phyloP scores from a whole-genome alignment of 176 grass and related monocot genomes.

The Oryza longistaminata region DNA sequence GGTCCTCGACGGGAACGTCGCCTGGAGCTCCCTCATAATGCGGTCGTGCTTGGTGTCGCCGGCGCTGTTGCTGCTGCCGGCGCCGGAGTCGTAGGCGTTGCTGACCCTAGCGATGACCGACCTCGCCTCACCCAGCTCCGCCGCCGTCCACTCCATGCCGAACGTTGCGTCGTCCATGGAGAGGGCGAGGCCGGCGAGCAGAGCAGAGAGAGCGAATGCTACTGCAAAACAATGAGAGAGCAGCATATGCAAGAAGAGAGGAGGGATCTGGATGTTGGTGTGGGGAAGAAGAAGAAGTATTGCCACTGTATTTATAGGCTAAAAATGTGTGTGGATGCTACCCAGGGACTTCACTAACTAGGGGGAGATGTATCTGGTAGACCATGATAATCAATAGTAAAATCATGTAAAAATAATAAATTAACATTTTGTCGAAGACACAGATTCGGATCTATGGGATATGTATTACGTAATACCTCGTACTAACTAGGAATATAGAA shows the following conservation, averaged over 20 bases:
- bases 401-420: background rate
- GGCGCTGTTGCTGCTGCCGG: too few species aligned
- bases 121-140: background rate
- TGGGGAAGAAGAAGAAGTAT: background rate
- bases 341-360: background rate
- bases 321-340: background rate
- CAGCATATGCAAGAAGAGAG: background rate
- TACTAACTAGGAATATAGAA: background rate
- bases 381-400: background rate
- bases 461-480: too few species aligned
- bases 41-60: conserved; percentile 2
- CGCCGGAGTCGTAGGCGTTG: too few species aligned
- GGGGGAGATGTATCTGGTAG: background rate
- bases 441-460: too few species aligned
- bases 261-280: background rate
- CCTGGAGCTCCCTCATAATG: background rate
- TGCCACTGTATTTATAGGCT: conserved; percentile 13
- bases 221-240: background rate
- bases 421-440: too few species aligned
- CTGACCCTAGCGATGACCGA: background rate
- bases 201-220: too few species aligned
- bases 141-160: conserved; percentile 7
- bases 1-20: conserved; percentile 27
- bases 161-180: background rate
- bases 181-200: background rate